phyloP scores from a whole-genome alignment of 768 basidiomycete species.

The Russula sp. region DNA sequence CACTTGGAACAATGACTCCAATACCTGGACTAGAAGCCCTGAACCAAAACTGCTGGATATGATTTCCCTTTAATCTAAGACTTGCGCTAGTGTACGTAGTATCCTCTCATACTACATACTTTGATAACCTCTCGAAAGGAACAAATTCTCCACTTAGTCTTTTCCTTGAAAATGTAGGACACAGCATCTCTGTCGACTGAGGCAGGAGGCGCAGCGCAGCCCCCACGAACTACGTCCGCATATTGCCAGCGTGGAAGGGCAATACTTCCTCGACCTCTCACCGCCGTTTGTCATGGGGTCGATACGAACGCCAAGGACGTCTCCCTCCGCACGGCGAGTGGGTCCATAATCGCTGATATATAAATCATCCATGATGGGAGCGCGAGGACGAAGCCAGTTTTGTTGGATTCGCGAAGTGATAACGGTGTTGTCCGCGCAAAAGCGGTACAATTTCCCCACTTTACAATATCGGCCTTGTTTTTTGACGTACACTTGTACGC shows the following conservation, averaged over 20 bases:
- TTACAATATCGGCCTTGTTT: not conserved
- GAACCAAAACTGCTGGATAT: not conserved
- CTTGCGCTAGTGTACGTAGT: not conserved
- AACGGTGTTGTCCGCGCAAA: not conserved
- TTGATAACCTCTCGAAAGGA: too few relatives aligned
- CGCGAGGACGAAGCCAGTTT: not conserved
- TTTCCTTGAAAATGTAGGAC: not conserved
- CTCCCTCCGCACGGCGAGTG: slow-evolving; percentile 2
- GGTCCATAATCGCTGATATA: not conserved
- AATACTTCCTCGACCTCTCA: slow-evolving; percentile 1
- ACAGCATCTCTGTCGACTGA: too few relatives aligned
- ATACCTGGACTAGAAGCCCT: not conserved
- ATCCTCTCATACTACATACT: not conserved
- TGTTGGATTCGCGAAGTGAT: not conserved
- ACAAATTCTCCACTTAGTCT: not conserved
- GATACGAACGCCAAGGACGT: not conserved
- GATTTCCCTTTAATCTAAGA: not conserved
- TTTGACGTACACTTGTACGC: not conserved
- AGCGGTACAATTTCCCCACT: not conserved
- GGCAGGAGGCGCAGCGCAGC: not conserved
- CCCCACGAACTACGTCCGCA: not conserved
- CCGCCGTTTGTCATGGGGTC: not conserved
- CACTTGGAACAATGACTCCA: not conserved
- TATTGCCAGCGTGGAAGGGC: not conserved
- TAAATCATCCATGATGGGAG: not conserved